phyloP scores from a whole-genome alignment of 768 basidiomycete species.

The Hygrophoropsis aurantiaca region DNA sequence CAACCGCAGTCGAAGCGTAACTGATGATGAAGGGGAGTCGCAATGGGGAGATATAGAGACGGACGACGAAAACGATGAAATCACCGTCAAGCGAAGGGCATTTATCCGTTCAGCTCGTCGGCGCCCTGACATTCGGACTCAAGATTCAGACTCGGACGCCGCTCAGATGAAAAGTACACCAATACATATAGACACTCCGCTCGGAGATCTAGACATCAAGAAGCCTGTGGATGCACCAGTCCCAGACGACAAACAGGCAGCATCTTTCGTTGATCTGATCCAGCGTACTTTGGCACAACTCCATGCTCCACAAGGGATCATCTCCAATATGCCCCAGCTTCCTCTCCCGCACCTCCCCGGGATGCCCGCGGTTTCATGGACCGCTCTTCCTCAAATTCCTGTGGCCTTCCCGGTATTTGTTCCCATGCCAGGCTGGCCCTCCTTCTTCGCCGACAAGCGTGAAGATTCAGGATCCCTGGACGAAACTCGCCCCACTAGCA shows the following conservation, averaged over 20 bases:
- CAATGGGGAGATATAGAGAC: constrained; percentile 72
- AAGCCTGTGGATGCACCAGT: constrained; percentile 13
- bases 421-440: constrained; percentile 63
- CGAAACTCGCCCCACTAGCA: constrained; percentile 35
- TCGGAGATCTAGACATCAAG: constrained; percentile 18
- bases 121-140: constrained; percentile 7
- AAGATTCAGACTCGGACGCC: constrained; percentile 17
- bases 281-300: constrained; percentile 68
- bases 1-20: constrained; percentile 17
- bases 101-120: constrained; percentile 36
- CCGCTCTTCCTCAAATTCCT: constrained; percentile 62
- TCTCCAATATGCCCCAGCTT: constrained; percentile 51
- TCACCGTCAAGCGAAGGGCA: constrained; percentile 28
- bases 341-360: constrained; percentile 62
- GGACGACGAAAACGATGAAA: constrained; percentile 48
- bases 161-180: constrained; percentile 3
- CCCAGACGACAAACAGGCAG: constrained; percentile 37
- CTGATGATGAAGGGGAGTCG: constrained; percentile 53
- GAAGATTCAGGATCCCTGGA: constrained; percentile 37
- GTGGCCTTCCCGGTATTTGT: constrained; percentile 81
- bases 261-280: constrained; percentile 66
- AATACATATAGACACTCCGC: background rate
- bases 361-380: constrained; percentile 65
- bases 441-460: constrained; percentile 55
- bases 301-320: constrained; percentile 57